These are phyloP conservation scores for Mucor irregularis DNA, from an alignment of 371 early-diverging fungal genomes.

Conservation along the genomic window DNA sequence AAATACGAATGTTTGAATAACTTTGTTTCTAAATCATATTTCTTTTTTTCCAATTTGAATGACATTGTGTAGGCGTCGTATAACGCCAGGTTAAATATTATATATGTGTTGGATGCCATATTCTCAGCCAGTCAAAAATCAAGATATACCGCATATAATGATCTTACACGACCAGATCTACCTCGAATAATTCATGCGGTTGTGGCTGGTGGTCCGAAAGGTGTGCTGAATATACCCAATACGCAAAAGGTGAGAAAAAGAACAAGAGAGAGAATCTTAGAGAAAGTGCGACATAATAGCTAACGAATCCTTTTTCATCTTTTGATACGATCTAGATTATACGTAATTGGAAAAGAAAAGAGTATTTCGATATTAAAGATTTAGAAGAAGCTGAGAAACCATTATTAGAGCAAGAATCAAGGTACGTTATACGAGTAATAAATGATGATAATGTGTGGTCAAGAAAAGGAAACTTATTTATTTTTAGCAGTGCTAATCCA, in stretches of 20 bases:
- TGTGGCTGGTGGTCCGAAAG: constrained; percentile 65
- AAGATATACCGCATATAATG: constrained; percentile 58
- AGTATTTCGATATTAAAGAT: constrained; percentile 36
- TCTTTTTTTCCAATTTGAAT: constrained; percentile 2
- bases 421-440: constrained; percentile 27
- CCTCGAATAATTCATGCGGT: constrained; percentile 57
- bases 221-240: constrained; percentile 69
- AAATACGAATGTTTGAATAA: no score
- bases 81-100: constrained; percentile 69
- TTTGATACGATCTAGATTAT: constrained; percentile 31
- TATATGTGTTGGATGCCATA: constrained; percentile 76
- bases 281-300: no score
- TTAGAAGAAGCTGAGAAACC: constrained; percentile 56
- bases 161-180: constrained; percentile 61
- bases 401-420: constrained; percentile 41
- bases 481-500: not conserved
- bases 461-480: no score
- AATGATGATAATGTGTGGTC: no score
- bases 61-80: constrained; percentile 48
- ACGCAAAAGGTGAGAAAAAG: constrained; percentile 58
- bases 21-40: constrained; percentile 8
- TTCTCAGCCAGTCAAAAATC: constrained; percentile 58
- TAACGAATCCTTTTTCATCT: no score
- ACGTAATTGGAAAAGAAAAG: constrained; percentile 45
- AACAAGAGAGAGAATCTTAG: not conserved